phyloP scores from a whole-genome alignment of 352 stramenopile genomes.

The Thraustochytrium sp. region DNA sequence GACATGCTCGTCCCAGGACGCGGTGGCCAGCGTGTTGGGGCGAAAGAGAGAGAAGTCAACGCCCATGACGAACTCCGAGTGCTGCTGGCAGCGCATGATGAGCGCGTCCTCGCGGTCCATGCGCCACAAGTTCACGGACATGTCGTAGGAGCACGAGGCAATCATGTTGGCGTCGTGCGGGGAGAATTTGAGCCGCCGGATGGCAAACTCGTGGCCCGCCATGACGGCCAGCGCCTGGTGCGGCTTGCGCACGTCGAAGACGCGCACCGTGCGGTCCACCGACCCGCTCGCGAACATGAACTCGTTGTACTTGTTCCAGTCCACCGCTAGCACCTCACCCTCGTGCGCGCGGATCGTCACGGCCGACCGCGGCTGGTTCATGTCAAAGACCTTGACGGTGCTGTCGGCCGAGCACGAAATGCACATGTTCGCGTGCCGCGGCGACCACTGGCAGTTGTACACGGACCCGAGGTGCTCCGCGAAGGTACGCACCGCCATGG shows the following conservation, averaged over 20 bases:
- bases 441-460: constrained; percentile 76
- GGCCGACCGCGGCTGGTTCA: constrained; percentile 58
- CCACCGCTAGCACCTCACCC: constrained; percentile 72
- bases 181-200: constrained; percentile 73
- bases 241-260: constrained; percentile 75
- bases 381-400: constrained; percentile 70
- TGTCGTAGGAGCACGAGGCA: constrained; percentile 77
- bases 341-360: constrained; percentile 65
- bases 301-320: constrained; percentile 87
- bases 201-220: constrained; percentile 68
- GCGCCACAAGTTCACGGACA: constrained; percentile 79
- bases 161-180: constrained; percentile 71
- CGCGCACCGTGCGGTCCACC: constrained; percentile 69
- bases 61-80: constrained; percentile 74
- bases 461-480: constrained; percentile 64
- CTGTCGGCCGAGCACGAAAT: constrained; percentile 70
- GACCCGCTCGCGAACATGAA: constrained; percentile 75
- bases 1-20: constrained; percentile 40
- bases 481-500: constrained; percentile 67
- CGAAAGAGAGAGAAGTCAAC: constrained; percentile 44
- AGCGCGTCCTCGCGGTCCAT: constrained; percentile 63
- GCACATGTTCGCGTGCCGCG: constrained; percentile 62
- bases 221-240: constrained; percentile 63
- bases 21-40: neutral
- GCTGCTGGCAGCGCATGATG: constrained; percentile 53